Evolutionary conservation across 768 basidiomycete genomes (phyloP).

Genomic region (Cantharellus anzutake): DNA sequence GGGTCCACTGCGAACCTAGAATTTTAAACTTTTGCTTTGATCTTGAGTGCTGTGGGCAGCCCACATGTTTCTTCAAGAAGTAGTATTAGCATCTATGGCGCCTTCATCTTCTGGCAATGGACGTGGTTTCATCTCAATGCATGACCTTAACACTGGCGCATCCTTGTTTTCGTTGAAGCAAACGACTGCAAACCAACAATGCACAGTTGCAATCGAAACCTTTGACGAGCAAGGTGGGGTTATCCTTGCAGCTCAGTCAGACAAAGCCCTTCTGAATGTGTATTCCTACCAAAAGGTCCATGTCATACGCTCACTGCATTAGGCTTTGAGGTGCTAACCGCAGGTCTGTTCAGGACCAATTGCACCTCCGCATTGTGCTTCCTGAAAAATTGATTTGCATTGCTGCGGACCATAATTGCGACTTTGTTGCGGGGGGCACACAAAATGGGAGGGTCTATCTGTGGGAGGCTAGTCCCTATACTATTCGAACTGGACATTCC

Average conservation of each 20-base stretch:
- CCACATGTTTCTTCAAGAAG: neutral
- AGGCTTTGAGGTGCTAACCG: neutral
- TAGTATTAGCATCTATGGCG: neutral
- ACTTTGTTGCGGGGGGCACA: conserved; percentile 76
- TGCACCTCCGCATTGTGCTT: conserved; percentile 65
- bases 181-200: conserved; percentile 42
- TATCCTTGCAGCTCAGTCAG: conserved; percentile 67
- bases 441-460: conserved; percentile 76
- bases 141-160: conserved; percentile 65
- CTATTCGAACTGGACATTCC: conserved; percentile 7
- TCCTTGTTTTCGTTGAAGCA: conserved; percentile 80
- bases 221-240: conserved; percentile 61
- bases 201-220: conserved; percentile 50
- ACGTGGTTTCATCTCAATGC: conserved; percentile 47
- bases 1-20: no score
- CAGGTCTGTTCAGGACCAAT: conserved; percentile 53
- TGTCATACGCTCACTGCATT: neutral
- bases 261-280: conserved; percentile 75
- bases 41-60: neutral
- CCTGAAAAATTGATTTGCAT: conserved; percentile 81
- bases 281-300: conserved; percentile 85
- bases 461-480: conserved; percentile 66
- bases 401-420: conserved; percentile 48
- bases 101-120: conserved; percentile 18
- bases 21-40: no score